Evolutionary conservation across 2,329 filamentous ascomycete genomes (phyloP), one percentile per base, ranked within the genome.

Genomic region (Botrytis sinoallii): DNA sequence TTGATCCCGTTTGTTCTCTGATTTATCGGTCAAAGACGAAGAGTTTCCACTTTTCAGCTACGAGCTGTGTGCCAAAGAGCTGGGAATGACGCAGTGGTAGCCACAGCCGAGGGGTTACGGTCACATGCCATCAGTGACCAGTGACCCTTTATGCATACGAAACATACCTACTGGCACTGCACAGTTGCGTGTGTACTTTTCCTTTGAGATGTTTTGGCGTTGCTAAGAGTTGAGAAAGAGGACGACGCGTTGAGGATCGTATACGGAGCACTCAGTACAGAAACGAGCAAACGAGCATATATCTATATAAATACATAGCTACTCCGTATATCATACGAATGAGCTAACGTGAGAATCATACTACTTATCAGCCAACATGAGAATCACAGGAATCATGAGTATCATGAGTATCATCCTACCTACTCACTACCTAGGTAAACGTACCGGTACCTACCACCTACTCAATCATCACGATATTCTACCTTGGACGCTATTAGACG

Each of bases 11-110:
- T n/a, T n/a, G 48, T 55, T 55, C 48, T 55, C 48, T 16, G 25
- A n/a, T 16, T n/a, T 57, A 40, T 63, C 25, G 25, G 60, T 40
- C 60, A 63, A 25, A 61, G 35, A 61, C 25, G 22, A 40, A n/a
- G 22, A 25, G 4, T 61, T 7, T 63, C 38, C 60, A 40, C 46
- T 67, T 29, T 57, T 18, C 52, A 29, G 52, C 52, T 29, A 57
- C 52, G n/a, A 35, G 18, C 35, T 22, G 35, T 25, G 48, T 52
- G 12, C 44, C 44, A 66, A 52, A 52, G 44, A n/a, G 64, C 44
- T 57, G 48, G 48, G 42, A n/a, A 55, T 68, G 66, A 68, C 66
- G 66, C 65, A 68, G 66, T 57, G 46, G n/a, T 48, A 57, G 48
- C 48, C 48, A 68, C 66, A 68, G 18, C 48, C 48, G 66, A 68